A percentile compares a stretch with the other conserved stretches of the same genome.
Conservation (phyloP, 1,139 yeast genomes). For the Entelexis paramagnoliae region DNA sequence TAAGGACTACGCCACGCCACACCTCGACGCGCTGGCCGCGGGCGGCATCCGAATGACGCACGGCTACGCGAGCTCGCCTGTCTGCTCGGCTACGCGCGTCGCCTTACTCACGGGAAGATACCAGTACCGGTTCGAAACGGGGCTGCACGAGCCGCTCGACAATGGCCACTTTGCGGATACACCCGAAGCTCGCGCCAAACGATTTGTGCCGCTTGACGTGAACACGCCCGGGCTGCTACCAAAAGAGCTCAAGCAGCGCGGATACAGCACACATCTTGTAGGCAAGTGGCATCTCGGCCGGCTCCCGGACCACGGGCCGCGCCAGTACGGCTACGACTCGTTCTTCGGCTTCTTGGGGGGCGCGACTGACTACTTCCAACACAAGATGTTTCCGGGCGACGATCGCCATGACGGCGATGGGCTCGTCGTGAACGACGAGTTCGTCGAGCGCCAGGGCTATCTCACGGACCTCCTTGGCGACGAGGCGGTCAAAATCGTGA, state of each 20-base stretch:
- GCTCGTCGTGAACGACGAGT: constrained; percentile 20
- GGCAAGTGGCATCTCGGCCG: constrained; percentile 24
- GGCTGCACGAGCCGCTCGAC: constrained; percentile 22
- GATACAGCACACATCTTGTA: constrained; percentile 21
- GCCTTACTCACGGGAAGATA: constrained; percentile 45
- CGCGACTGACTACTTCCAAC: constrained; percentile 22
- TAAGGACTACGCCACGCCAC: constrained; percentile 47
- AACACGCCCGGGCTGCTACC: constrained; percentile 18
- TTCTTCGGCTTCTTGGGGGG: constrained; percentile 24
- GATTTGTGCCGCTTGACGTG: constrained; percentile 1
- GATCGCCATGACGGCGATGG: constrained; percentile 14
- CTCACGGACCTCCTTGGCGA: constrained; percentile 21
- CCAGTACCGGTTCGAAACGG: constrained; percentile 22
- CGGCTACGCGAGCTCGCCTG: constrained; percentile 50
- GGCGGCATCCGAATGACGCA: constrained; percentile 44
- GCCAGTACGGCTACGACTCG: constrained; percentile 21
- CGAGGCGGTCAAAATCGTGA: constrained; percentile 17
- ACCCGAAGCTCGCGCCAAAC: constrained; percentile 15
- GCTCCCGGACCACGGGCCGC: constrained; percentile 21
- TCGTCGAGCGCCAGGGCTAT: constrained; percentile 22
- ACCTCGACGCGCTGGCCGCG: constrained; percentile 38
- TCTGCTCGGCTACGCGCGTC: constrained; percentile 56
- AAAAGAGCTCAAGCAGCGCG: constrained; percentile 13
- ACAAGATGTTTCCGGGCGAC: constrained; percentile 13
- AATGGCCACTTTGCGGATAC: constrained; percentile 8